Evolutionary conservation across 2,329 filamentous ascomycete genomes (phyloP), one percentile per base, ranked within the genome.

Genomic region (Graphiopsis chlorocephala): DNA sequence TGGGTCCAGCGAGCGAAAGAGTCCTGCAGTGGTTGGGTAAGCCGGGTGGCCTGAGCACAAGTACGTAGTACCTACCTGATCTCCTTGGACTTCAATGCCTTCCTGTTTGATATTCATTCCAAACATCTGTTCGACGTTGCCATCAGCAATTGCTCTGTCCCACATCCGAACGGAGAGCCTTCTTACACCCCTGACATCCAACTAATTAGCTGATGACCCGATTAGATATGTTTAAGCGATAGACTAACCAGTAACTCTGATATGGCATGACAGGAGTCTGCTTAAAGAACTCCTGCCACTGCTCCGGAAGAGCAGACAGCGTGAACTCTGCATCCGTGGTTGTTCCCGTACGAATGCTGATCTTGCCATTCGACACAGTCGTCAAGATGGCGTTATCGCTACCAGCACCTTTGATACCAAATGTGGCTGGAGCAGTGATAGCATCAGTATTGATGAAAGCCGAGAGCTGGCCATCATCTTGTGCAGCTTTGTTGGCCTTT

Each of bases 41-140:
- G 20, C 29, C 15, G 12, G n/a, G 48, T 58, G 31, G 23, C 20
- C 15, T 14, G 25, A 48, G 17, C 20, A 48, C 25, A 25, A 20
- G 25, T 25, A 14, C 17, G 14, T 7, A 15, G n/a, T 8, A 61
- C 61, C 11, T 23, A 64, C 62, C 66, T 83, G 75, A 65, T 82
- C 77, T 26, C 82, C 82, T n/a, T 77, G 69, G 7, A 83, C 76
- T 26, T 80, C 76, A 47, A 82, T 80, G 23, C 81, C 81, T 61
- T 81, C 73, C 65, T 84, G 81, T 65, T 82, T 81, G 71, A 76
- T 75, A 58, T 75, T 83, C 82, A 82, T 80, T 26, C 78, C 78
- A 59, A 79, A 78, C 71, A 73, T 76, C 62, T 64, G 62, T 59
- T 58, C 47, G 14, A 58, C 53, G 17, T 29, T 52, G 4, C 38